phyloP scores from a whole-genome alignment of 495 filamentous ascomycete species.

The Penicillium simplicissimum region DNA sequence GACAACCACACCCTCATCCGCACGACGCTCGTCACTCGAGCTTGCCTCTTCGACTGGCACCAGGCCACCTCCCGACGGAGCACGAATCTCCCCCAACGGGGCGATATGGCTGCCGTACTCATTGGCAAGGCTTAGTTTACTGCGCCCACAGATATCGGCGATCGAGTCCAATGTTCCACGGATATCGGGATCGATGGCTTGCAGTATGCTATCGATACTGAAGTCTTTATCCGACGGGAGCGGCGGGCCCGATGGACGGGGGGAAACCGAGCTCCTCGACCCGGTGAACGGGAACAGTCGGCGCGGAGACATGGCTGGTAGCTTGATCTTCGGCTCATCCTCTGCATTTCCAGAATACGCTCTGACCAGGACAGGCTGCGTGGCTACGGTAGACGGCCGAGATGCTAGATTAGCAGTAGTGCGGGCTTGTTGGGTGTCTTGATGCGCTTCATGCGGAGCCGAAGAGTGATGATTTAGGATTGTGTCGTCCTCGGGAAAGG shows the following conservation, averaged over 20 bases:
- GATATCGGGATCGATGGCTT: conserved; percentile 60
- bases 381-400: conserved; percentile 30
- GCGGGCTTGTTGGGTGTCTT: conserved; percentile 25
- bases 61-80: conserved; percentile 35
- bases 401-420: conserved; percentile 15
- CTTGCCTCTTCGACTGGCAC: conserved; percentile 46
- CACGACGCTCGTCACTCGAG: conserved; percentile 34
- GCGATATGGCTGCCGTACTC: conserved; percentile 66
- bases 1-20: conserved; percentile 36
- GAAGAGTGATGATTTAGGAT: conserved; percentile 31
- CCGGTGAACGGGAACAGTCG: conserved; percentile 34
- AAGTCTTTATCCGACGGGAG: conserved; percentile 55
- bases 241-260: conserved; percentile 26
- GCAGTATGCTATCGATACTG: conserved; percentile 60
- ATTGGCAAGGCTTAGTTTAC: conserved; percentile 61
- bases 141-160: conserved; percentile 64
- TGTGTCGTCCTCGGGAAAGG: conserved; percentile 31
- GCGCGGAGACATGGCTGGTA: conserved; percentile 38
- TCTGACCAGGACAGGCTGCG: conserved; percentile 49
- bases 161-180: conserved; percentile 59
- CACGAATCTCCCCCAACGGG: conserved; percentile 57
- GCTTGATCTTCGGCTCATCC: conserved; percentile 20
- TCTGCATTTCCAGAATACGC: conserved; percentile 43
- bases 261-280: conserved; percentile 16
- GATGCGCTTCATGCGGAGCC: conserved; percentile 33